Conservation (phyloP, 2,329 filamentous ascomycete genomes). For the Trichoderma atrobrunneum region DNA sequence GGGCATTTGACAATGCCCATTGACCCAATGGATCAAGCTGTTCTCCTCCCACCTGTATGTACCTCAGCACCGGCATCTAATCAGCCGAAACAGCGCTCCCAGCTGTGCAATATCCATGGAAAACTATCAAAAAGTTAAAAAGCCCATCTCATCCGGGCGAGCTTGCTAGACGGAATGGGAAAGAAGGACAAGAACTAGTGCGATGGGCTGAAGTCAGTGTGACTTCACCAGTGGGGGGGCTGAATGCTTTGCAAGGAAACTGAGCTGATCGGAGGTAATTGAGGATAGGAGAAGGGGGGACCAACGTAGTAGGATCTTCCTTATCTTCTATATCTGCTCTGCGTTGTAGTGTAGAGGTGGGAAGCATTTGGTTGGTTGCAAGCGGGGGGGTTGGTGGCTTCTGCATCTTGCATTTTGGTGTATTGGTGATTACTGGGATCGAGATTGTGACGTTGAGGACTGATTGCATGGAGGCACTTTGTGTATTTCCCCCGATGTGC, state of each 20-base stretch:
- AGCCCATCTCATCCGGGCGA: neutral
- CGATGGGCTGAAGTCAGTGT: slow-evolving; percentile 10
- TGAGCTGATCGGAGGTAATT: neutral
- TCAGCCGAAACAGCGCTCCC: neutral
- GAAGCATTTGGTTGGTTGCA: neutral
- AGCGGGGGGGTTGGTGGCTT: neutral
- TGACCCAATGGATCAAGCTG: neutral
- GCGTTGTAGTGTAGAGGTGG: neutral
- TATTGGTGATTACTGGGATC: neutral
- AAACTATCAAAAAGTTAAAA: neutral
- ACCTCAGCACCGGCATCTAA: neutral
- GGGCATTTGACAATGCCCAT: neutral
- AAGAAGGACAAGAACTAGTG: neutral
- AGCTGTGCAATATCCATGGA: neutral
- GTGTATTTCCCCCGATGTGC: neutral
- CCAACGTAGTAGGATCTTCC: neutral
- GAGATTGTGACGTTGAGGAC: neutral
- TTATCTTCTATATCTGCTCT: neutral
- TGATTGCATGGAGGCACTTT: neutral
- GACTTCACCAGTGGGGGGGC: neutral
- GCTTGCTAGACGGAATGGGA: neutral
- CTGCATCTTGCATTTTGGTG: neutral
- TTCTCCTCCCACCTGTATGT: neutral
- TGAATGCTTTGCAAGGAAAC: neutral
- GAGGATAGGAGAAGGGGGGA: neutral